phyloP scores from a whole-genome alignment of 1,139 yeast genomes.

The Yamadazyma jaroonii region DNA sequence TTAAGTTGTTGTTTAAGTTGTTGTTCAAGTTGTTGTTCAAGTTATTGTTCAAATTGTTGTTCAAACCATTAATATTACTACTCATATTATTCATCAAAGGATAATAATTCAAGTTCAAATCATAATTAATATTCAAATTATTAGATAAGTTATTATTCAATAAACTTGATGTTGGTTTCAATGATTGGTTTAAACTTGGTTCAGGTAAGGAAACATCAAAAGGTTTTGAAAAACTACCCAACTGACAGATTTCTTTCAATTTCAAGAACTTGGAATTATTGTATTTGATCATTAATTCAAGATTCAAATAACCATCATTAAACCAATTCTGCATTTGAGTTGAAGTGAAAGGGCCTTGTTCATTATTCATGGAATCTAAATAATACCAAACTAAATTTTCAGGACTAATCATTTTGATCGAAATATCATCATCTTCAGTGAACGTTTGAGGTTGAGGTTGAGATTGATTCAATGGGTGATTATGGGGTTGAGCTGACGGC shows the following conservation, averaged over 20 bases:
- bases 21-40: not conserved
- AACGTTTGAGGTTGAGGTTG: not conserved
- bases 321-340: slow-evolving; percentile 79
- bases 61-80: not conserved
- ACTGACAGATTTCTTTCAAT: slow-evolving; percentile 44
- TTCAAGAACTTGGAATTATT: slow-evolving; percentile 44
- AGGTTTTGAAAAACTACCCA: slow-evolving; percentile 53
- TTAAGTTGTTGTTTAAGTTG: not conserved
- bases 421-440: not conserved
- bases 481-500: not conserved
- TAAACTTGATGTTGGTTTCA: not conserved
- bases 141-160: not conserved
- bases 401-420: slow-evolving; percentile 14
- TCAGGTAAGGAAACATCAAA: slow-evolving; percentile 54
- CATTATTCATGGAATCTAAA: slow-evolving; percentile 64
- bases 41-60: not conserved
- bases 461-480: not conserved
- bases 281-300: slow-evolving; percentile 57
- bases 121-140: slow-evolving; percentile 1
- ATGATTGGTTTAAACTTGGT: slow-evolving; percentile 18
- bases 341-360: slow-evolving; percentile 82
- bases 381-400: slow-evolving; percentile 65
- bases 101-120: not conserved
- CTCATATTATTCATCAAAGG: not conserved
- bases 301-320: slow-evolving; percentile 56